Conservation (phyloP, 352 stramenopile genomes). For the Globisporangium rhizosaccharum region DNA sequence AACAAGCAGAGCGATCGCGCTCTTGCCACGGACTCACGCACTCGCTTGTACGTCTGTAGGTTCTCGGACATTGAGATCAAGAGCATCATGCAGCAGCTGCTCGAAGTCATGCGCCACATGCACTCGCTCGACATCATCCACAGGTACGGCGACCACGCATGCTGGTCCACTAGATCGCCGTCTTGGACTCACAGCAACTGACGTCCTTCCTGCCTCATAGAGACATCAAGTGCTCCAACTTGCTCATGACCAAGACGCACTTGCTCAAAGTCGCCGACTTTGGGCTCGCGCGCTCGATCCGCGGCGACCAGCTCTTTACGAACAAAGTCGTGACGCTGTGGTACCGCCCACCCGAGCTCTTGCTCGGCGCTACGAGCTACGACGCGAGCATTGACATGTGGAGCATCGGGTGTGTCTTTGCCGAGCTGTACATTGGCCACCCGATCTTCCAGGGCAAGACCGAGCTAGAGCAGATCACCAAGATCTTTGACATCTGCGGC, state of each 20-base stretch:
- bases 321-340: constrained; percentile 96
- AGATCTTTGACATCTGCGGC: constrained; percentile 87
- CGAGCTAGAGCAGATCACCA: constrained; percentile 83
- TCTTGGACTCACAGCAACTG: not conserved
- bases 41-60: constrained; percentile 19
- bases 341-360: constrained; percentile 92
- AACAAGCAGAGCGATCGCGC: not conserved
- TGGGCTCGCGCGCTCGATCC: constrained; percentile 78
- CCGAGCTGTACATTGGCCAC: constrained; percentile 82
- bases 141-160: constrained; percentile 26
- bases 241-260: constrained; percentile 73
- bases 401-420: constrained; percentile 91
- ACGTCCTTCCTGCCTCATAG: constrained; percentile 12
- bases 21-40: not conserved
- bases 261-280: constrained; percentile 86
- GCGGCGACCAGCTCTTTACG: constrained; percentile 85
- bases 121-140: constrained; percentile 86
- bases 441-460: constrained; percentile 86
- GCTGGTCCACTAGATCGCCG: not conserved
- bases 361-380: constrained; percentile 92
- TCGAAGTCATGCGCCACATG: constrained; percentile 87
- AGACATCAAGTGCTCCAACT: constrained; percentile 92
- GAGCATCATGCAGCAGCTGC: constrained; percentile 80
- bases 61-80: constrained; percentile 87
- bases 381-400: constrained; percentile 93